Percentiles rank a stretch among this genome's conserved stretches.
Conservation (phyloP, 306 rosid genomes). For the Vachellia collinsii region DNA sequence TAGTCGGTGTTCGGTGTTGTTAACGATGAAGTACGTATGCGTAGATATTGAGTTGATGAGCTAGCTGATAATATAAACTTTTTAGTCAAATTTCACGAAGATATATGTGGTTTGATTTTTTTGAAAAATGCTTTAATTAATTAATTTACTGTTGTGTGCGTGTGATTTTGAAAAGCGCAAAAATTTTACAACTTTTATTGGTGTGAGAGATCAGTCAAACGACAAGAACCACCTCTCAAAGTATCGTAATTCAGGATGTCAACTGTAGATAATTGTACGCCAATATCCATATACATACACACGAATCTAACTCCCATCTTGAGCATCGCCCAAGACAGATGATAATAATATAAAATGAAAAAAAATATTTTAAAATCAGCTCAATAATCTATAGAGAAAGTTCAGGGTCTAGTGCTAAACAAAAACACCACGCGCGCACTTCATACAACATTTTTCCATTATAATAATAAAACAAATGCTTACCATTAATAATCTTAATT, state of each 20-base stretch:
- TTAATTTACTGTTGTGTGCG: constrained; percentile 30
- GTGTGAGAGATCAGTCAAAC: constrained; percentile 22
- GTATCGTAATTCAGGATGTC: constrained; percentile 43
- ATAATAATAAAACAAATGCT: neutral
- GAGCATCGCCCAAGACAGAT: neutral
- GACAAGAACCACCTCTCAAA: constrained; percentile 36
- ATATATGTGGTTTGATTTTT: neutral
- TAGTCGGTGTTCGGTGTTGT: constrained; percentile 38
- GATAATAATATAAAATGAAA: neutral
- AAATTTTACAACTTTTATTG: neutral
- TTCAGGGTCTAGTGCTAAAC: constrained; percentile 13
- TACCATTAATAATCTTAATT: neutral
- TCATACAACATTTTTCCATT: neutral
- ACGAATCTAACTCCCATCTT: constrained; percentile 20
- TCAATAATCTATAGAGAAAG: constrained; percentile 1
- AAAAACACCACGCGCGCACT: constrained; percentile 14
- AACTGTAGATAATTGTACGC: constrained; percentile 29
- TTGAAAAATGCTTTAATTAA: neutral
- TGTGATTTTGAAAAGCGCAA: constrained; percentile 40
- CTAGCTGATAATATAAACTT: no score
- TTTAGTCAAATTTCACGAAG: neutral
- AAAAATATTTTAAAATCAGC: neutral
- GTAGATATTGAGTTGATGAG: constrained; percentile 14
- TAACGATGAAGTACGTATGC: neutral
- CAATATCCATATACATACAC: constrained; percentile 20